Base-by-base conservation (phyloP, 495 filamentous ascomycete species). In the Aspergillus heteromorphus region DNA sequence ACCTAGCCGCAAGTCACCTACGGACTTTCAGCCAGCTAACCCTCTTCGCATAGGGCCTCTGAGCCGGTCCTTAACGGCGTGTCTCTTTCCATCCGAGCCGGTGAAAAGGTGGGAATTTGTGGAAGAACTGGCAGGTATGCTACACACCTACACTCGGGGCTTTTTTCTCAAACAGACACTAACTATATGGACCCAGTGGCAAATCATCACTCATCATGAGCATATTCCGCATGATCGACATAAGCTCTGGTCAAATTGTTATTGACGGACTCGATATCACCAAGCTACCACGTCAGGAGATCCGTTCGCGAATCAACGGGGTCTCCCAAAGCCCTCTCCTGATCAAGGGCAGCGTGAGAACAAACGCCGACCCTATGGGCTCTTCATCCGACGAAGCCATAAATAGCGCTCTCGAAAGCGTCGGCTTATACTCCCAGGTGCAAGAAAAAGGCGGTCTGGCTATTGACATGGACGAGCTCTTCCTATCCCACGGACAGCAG, bases 251-350 rank as follows among this genome's bases (percentile, higher is more conserved):
- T 40, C 61, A 59, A 41, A 77, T 80, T 49, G 63, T 40, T 13
- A 71, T 84, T 23, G 79, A 83, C 47, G 73, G 73, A 9, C 50
- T 77, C 18, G 73, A 77, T 53, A 61, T 82, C 40, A 69, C 73
- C 19, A 73, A 65, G 7, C 65, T 81, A 8, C 78, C 74, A 0
- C 72, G 73, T 8, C 64, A 74, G 30, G 69, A 76, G 13, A 67
- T 82, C 47, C 75, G 79, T 31, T 65, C 74, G 0, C 71, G 69
- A 16, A 65, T 81, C 51, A 79, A 75, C 27, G 75, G 71, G 1
- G 68, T 85, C 38, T 78, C 84, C 6, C 83, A 88, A 56, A 76
- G 83, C 47, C 75, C 83, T 0, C 79, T 85, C 50, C 59, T 86
- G 0, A 78, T 72, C 54, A 62, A 67, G 42, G 69, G 71, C 20